A percentile compares a stretch with the other conserved stretches of the same genome.
These are phyloP conservation scores for Macaranga tanarius DNA, from an alignment of 441 rosid genomes.

Conservation along the genomic window DNA sequence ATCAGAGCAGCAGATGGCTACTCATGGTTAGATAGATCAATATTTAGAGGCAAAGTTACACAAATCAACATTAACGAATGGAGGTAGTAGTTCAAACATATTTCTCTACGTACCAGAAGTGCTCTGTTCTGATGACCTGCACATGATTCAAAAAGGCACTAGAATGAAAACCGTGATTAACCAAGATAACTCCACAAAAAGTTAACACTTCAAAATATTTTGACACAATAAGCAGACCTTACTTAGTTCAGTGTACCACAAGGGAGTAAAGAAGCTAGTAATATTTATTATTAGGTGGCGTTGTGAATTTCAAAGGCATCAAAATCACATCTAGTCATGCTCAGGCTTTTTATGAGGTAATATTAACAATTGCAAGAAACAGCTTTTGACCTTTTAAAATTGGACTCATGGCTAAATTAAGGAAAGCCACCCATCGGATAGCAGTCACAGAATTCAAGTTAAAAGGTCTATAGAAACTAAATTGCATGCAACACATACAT, in stretches of 20 bases:
- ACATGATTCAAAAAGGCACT: conserved; percentile 20
- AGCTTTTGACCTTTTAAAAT: neutral
- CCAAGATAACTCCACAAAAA: conserved; percentile 9
- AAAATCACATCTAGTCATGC: neutral
- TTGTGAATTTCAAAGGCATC: neutral
- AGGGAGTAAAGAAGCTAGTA: neutral
- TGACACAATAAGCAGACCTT: neutral
- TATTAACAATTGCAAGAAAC: neutral
- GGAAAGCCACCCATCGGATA: neutral
- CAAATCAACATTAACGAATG: neutral
- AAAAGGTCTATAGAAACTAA: neutral
- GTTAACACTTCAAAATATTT: neutral
- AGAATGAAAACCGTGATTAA: conserved; percentile 23
- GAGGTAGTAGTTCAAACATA: neutral
- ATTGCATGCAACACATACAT: neutral
- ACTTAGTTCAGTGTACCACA: neutral
- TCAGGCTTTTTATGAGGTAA: neutral
- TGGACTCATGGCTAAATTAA: neutral
- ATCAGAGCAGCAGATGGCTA: neutral
- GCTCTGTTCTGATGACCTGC: conserved; percentile 77
- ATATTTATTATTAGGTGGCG: neutral
- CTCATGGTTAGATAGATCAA: neutral
- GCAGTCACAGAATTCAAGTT: neutral
- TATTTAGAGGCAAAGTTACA: conserved; percentile 1
- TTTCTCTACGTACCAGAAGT: conserved; percentile 53